A percentile compares a stretch with the other conserved stretches of the same genome.
These are phyloP conservation scores for Neurospora sp. DNA, from an alignment of 495 filamentous ascomycete genomes.

Conservation along the genomic window DNA sequence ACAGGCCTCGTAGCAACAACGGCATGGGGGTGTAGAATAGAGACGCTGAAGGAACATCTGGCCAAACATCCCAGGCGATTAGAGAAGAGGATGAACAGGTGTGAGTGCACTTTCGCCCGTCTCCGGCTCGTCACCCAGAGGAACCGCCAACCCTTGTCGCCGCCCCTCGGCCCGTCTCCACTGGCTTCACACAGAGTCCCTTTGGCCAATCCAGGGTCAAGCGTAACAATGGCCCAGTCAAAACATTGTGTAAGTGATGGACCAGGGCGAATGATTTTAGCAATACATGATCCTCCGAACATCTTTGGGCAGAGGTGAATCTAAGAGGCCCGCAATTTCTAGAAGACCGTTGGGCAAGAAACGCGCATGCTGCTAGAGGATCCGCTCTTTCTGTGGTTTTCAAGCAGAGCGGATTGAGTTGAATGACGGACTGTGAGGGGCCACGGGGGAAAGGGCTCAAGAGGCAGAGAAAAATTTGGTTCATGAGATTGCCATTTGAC, in stretches of 20 bases:
- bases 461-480: conserved; percentile 22
- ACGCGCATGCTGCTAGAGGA: conserved; percentile 25
- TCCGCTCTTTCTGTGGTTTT: conserved; percentile 5
- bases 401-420: neutral
- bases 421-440: conserved; percentile 5
- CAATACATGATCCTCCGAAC: conserved; percentile 35
- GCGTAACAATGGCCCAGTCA: conserved; percentile 14
- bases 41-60: conserved; percentile 16
- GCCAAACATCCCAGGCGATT: conserved; percentile 12
- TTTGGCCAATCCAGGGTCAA: conserved; percentile 21
- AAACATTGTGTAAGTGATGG: conserved; percentile 15
- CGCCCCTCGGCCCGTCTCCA: conserved; percentile 9
- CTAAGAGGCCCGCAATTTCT: conserved; percentile 30
- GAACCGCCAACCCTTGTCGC: conserved; percentile 1
- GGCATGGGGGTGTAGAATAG: conserved; percentile 9
- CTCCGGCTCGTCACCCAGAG: neutral
- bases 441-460: conserved; percentile 21
- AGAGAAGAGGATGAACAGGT: conserved; percentile 11
- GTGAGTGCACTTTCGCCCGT: neutral
- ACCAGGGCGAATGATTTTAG: conserved; percentile 34
- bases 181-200: neutral
- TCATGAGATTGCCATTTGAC: conserved; percentile 28
- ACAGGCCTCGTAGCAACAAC: conserved; percentile 8
- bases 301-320: conserved; percentile 6
- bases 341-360: conserved; percentile 39